Conservation (phyloP, 140 eudicot species). For the Senecio squalidus region DNA sequence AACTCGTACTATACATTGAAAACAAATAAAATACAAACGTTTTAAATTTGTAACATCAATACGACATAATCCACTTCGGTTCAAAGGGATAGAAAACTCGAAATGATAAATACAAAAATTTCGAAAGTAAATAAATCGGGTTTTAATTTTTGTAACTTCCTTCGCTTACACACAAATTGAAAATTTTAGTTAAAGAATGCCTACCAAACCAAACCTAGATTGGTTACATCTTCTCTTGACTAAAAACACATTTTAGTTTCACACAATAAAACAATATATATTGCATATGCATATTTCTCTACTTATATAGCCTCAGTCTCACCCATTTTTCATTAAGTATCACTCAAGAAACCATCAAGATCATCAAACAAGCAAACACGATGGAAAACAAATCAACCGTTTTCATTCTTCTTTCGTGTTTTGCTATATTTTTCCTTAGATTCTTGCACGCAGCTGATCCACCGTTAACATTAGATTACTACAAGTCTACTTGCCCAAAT, state of each 20-base stretch:
- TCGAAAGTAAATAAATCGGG: background rate
- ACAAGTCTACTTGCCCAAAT: constrained; percentile 59
- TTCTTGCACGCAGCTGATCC: constrained; percentile 53
- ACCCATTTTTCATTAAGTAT: constrained; percentile 19
- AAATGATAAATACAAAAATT: constrained; percentile 4
- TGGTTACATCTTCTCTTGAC: constrained; percentile 91
- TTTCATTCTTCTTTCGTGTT: constrained; percentile 22
- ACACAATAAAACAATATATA: constrained; percentile 18
- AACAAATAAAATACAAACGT: background rate
- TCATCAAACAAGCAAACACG: constrained; percentile 9
- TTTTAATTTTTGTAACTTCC: too few species aligned
- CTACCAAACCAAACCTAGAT: constrained; percentile 56
- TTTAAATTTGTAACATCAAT: background rate
- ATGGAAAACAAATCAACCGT: constrained; percentile 36
- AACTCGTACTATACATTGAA: background rate
- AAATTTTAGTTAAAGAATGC: constrained; percentile 36
- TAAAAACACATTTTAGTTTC: constrained; percentile 24
- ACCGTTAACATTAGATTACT: constrained; percentile 72
- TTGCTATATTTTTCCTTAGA: constrained; percentile 11
- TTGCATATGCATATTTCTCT: background rate
- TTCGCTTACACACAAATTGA: constrained; percentile 22
- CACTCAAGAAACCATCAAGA: constrained; percentile 17
- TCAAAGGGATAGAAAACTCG: background rate
- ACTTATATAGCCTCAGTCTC: constrained; percentile 36
- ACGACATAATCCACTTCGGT: background rate